Evolutionary conservation across 2,329 filamentous ascomycete genomes (phyloP).

Genomic region (Amylocarpus encephaloides): DNA sequence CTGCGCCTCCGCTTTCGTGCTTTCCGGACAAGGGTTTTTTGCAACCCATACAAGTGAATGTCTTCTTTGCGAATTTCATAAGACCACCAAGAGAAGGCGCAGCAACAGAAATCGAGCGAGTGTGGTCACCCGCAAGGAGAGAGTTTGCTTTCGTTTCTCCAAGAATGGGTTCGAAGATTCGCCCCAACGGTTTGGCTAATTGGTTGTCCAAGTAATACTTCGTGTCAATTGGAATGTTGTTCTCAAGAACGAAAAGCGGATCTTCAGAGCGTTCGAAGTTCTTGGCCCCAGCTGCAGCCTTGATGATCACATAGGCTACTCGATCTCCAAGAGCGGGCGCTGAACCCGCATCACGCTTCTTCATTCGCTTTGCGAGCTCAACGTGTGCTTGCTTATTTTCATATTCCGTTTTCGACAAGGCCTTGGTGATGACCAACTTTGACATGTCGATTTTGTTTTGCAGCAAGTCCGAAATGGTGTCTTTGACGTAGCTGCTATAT

Average conservation of each 20-base stretch:
- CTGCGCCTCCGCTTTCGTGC: constrained; percentile 75
- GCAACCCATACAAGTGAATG: constrained; percentile 96
- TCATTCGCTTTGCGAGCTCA: constrained; percentile 92
- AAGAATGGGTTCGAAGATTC: constrained; percentile 97
- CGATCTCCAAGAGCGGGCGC: constrained; percentile 89
- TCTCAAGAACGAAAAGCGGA: constrained; percentile 91
- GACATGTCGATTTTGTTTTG: constrained; percentile 99
- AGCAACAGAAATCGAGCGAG: constrained; percentile 86
- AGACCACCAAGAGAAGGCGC: constrained; percentile 86
- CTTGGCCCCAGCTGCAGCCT: constrained; percentile 80
- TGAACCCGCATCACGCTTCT: constrained; percentile 90
- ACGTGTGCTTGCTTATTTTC: constrained; percentile 91
- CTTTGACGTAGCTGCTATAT: constrained; percentile 76
- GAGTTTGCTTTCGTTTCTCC: constrained; percentile 86
- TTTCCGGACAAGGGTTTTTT: constrained; percentile 86
- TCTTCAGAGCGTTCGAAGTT: constrained; percentile 98
- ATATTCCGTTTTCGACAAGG: constrained; percentile 85
- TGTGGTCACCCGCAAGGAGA: constrained; percentile 87
- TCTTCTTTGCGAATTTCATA: constrained; percentile 99
- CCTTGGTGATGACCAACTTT: constrained; percentile 98
- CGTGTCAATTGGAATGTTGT: constrained; percentile 96
- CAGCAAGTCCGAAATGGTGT: constrained; percentile 87
- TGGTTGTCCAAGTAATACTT: constrained; percentile 99
- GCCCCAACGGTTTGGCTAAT: constrained; percentile 83
- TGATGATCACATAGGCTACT: constrained; percentile 96